These are phyloP conservation scores for Pueraria montana DNA, from an alignment of 306 rosid species.

Conservation along the genomic window DNA sequence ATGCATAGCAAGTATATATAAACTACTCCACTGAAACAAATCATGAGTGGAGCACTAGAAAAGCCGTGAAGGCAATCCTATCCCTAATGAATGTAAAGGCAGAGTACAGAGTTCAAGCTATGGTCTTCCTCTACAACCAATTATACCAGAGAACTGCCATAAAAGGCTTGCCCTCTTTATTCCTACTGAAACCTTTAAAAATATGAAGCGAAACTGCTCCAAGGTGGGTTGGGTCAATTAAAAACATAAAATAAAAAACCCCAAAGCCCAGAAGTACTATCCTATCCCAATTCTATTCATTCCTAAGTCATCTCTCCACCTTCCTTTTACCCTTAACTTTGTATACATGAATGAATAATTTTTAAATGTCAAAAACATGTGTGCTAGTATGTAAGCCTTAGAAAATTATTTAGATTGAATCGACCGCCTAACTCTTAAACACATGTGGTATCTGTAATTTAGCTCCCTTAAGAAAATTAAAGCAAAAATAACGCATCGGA, in stretches of 20 bases:
- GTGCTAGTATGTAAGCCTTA: no score
- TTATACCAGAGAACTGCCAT: neutral
- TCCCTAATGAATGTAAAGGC: conserved; percentile 27
- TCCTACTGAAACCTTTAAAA: neutral
- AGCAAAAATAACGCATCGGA: neutral
- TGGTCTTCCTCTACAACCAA: neutral
- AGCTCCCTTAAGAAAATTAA: neutral
- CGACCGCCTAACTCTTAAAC: no score
- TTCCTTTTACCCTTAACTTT: no score
- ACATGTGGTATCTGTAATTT: no score
- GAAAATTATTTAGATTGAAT: neutral
- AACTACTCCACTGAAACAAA: neutral
- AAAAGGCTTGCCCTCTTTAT: neutral
- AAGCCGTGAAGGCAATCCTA: conserved; percentile 13
- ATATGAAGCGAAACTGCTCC: neutral
- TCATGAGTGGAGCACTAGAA: neutral
- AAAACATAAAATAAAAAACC: neutral
- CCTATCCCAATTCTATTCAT: no score
- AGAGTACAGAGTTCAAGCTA: neutral
- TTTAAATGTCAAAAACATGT: no score
- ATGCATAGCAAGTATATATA: neutral
- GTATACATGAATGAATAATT: no score
- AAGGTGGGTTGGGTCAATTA: neutral
- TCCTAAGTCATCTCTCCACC: no score
- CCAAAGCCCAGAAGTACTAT: conserved; percentile 4